These are phyloP conservation scores for Picea glauca DNA, from an alignment of 75 land plant species.

Conservation along the genomic window DNA sequence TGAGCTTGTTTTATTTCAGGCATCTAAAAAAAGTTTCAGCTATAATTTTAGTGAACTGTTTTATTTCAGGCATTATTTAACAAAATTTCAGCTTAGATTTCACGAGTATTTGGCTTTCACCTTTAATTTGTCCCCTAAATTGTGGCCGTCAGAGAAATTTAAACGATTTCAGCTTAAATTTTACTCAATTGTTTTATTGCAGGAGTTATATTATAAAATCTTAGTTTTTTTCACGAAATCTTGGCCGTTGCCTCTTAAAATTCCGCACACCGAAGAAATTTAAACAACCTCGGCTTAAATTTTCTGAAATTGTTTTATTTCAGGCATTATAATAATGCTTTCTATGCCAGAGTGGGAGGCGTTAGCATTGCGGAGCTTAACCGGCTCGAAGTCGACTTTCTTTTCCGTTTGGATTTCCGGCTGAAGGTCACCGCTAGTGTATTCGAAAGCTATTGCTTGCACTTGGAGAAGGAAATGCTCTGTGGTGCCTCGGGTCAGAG, in stretches of 20 bases:
- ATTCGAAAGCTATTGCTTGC: slow-evolving; percentile 70
- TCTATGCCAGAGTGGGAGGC: slow-evolving; percentile 82
- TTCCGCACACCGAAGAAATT: too few relatives aligned
- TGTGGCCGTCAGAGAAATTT: too few relatives aligned
- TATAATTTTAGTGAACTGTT: background rate
- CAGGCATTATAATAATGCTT: slow-evolving; percentile 78
- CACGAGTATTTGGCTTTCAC: too few relatives aligned
- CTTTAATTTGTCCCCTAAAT: too few relatives aligned
- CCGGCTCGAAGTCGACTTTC: slow-evolving; percentile 66
- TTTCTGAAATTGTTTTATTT: background rate
- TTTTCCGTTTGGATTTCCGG: slow-evolving; percentile 72
- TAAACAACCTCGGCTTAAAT: too few relatives aligned
- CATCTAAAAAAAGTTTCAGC: background rate
- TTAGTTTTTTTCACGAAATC: background rate
- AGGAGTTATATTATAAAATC: too few relatives aligned
- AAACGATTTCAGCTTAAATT: too few relatives aligned
- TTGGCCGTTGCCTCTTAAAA: too few relatives aligned
- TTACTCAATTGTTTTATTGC: too few relatives aligned
- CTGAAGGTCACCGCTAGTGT: slow-evolving; percentile 50
- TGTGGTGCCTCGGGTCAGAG: background rate
- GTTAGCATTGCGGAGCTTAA: slow-evolving; percentile 76
- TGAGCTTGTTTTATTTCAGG: too few relatives aligned
- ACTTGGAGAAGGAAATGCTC: slow-evolving; percentile 57
- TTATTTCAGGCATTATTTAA: too few relatives aligned
- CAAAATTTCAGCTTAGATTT: too few relatives aligned